Percentiles rank a stretch among this genome's conserved stretches.
phyloP scores from a whole-genome alignment of 495 filamentous ascomycete genomes.

The Neurospora cerealis region DNA sequence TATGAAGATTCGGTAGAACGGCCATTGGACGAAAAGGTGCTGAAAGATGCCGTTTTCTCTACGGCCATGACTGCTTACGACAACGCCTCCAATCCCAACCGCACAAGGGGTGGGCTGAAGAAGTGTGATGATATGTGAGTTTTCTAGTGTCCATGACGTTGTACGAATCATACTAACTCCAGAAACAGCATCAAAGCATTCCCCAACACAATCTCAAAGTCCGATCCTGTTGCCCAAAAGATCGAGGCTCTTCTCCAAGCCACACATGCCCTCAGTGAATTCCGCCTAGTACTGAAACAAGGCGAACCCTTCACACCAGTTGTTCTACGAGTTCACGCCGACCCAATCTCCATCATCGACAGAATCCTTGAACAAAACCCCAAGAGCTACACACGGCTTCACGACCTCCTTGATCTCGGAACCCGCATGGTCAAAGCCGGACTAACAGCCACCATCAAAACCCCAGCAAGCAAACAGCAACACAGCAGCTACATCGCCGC shows the following conservation, averaged over 20 bases:
- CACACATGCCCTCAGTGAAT: conserved; percentile 79
- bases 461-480: not conserved
- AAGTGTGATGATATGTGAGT: conserved; percentile 75
- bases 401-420: conserved; percentile 73
- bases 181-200: conserved; percentile 56
- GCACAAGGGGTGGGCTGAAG: conserved; percentile 71
- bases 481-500: conserved; percentile 1
- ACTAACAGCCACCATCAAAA: conserved; percentile 29
- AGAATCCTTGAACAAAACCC: conserved; percentile 84
- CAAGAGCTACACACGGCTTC: conserved; percentile 75
- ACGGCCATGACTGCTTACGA: conserved; percentile 70
- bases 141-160: not conserved
- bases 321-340: conserved; percentile 72
- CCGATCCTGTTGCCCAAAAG: conserved; percentile 40
- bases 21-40: conserved; percentile 39
- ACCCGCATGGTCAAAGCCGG: conserved; percentile 66
- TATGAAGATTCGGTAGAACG: conserved; percentile 49
- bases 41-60: conserved; percentile 57
- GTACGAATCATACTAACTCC: conserved; percentile 2
- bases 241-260: conserved; percentile 66
- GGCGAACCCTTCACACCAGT: conserved; percentile 89
- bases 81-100: conserved; percentile 83
- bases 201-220: conserved; percentile 49
- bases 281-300: conserved; percentile 80
- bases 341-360: conserved; percentile 73